Evolutionary conservation across 2,329 filamentous ascomycete genomes (phyloP).

Genomic region (Emericellopsis atlantica): DNA sequence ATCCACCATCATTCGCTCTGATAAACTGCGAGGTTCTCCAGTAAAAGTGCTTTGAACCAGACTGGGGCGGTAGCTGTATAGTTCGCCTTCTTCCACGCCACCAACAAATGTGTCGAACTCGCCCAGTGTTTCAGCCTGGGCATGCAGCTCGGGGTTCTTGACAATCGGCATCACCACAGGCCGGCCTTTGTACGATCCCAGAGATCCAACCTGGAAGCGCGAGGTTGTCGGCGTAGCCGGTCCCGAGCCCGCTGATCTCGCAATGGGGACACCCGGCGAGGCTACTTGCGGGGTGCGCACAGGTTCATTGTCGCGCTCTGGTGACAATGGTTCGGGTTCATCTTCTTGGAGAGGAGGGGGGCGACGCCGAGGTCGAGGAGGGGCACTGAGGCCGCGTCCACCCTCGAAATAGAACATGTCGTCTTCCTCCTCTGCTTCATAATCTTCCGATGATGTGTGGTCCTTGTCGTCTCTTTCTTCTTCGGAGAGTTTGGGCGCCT

Average conservation of each 20-base stretch:
- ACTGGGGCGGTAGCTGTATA: constrained; percentile 29
- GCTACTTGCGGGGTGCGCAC: constrained; percentile 21
- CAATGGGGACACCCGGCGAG: constrained; percentile 29
- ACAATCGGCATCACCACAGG: constrained; percentile 40
- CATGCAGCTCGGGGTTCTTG: constrained; percentile 33
- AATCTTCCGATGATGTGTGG: constrained; percentile 6
- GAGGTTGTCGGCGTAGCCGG: constrained; percentile 17
- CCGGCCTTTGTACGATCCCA: constrained; percentile 42
- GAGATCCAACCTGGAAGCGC: constrained; percentile 24
- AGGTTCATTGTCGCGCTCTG: constrained; percentile 4
- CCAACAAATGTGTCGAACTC: constrained; percentile 38
- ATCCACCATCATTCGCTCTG: constrained; percentile 34
- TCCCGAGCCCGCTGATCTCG: constrained; percentile 11
- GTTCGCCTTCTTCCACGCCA: constrained; percentile 32
- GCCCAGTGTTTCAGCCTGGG: constrained; percentile 32
- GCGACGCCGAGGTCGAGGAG: constrained; percentile 11
- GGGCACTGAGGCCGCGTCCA: constrained; percentile 17
- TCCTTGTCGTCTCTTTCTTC: constrained; percentile 3
- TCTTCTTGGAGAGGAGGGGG: constrained; percentile 16
- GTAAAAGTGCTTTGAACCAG: constrained; percentile 24
- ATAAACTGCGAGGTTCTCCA: constrained; percentile 33
- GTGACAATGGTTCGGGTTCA: constrained; percentile 3
- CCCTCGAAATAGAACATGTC: constrained; percentile 34
- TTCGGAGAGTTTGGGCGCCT: background rate
- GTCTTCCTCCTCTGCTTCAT: constrained; percentile 18